Percentiles rank a stretch among this genome's conserved stretches.
phyloP scores from a whole-genome alignment of 1,139 yeast genomes.

The Taphrina communis region DNA sequence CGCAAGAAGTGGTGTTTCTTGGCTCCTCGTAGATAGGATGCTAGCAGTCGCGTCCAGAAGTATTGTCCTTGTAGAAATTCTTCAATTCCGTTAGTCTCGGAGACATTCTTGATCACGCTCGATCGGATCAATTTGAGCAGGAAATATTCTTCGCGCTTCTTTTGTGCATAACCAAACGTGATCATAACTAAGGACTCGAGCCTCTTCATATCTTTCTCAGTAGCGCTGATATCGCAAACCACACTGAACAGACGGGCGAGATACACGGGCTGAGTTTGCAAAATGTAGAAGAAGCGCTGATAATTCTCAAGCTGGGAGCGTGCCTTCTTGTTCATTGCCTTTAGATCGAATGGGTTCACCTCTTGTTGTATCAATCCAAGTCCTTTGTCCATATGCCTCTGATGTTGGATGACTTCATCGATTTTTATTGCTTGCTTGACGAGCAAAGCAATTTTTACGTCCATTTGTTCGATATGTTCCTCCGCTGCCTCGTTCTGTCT shows the following conservation, averaged over 20 bases:
- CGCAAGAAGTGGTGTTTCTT: constrained; percentile 65
- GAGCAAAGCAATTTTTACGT: constrained; percentile 75
- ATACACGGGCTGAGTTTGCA: constrained; percentile 85
- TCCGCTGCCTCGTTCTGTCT: constrained; percentile 71
- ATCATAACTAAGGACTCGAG: constrained; percentile 60
- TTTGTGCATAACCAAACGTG: constrained; percentile 56
- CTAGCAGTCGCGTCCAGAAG: constrained; percentile 61
- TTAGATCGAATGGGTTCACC: constrained; percentile 52
- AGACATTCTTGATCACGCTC: constrained; percentile 59
- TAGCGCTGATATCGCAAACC: constrained; percentile 41
- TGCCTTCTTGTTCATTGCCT: constrained; percentile 54
- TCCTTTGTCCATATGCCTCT: constrained; percentile 50
- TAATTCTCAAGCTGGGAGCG: constrained; percentile 62
- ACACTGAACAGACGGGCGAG: constrained; percentile 63
- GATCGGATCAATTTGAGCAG: constrained; percentile 65
- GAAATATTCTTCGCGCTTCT: constrained; percentile 74
- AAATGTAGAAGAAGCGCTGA: constrained; percentile 76
- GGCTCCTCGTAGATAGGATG: constrained; percentile 60
- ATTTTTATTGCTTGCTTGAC: constrained; percentile 79
- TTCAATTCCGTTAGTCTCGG: constrained; percentile 47
- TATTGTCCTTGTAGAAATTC: constrained; percentile 50
- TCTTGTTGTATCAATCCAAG: neutral
- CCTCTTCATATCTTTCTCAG: constrained; percentile 49
- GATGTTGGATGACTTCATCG: constrained; percentile 71
- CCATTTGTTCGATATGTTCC: constrained; percentile 76